Conservation (phyloP, 2,329 filamentous ascomycete genomes). For the Beauveria scarabaeidicola region DNA sequence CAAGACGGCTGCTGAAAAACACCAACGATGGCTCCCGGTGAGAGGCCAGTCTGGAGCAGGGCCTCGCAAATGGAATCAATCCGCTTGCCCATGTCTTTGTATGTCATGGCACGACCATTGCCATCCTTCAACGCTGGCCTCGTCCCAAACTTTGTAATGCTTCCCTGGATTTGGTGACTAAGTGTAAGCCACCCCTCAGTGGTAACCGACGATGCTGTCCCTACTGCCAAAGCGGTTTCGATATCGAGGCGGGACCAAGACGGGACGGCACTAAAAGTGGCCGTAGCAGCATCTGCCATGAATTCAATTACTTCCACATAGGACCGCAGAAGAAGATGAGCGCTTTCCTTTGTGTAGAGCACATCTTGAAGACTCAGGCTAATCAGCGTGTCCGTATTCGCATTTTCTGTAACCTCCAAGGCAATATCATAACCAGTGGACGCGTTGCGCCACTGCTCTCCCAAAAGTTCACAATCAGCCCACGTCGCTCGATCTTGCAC, state of each 20-base stretch:
- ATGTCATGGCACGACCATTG: no score
- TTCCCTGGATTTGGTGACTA: no score
- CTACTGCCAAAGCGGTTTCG: background rate
- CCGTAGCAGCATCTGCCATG: background rate
- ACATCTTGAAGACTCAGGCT: background rate
- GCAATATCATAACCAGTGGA: background rate
- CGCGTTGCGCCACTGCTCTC: no score
- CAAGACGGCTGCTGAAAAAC: background rate
- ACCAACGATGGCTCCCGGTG: background rate
- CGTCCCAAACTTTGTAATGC: no score
- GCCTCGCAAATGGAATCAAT: background rate
- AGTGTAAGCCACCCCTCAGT: no score
- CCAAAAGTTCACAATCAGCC: no score
- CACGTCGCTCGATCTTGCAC: no score
- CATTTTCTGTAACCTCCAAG: background rate
- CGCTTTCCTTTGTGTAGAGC: background rate
- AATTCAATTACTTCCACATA: background rate
- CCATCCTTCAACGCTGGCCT: no score
- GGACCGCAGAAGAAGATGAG: background rate
- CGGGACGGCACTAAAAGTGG: no score
- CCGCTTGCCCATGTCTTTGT: background rate
- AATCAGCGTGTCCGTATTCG: background rate
- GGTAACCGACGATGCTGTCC: no score
- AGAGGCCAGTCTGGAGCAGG: background rate
- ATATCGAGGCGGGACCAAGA: no score